Percentiles rank a stretch among this genome's conserved stretches.
Evolutionary conservation across 1,284 basidiomycete genomes (phyloP).

Genomic region (Volvariella surrecta): DNA sequence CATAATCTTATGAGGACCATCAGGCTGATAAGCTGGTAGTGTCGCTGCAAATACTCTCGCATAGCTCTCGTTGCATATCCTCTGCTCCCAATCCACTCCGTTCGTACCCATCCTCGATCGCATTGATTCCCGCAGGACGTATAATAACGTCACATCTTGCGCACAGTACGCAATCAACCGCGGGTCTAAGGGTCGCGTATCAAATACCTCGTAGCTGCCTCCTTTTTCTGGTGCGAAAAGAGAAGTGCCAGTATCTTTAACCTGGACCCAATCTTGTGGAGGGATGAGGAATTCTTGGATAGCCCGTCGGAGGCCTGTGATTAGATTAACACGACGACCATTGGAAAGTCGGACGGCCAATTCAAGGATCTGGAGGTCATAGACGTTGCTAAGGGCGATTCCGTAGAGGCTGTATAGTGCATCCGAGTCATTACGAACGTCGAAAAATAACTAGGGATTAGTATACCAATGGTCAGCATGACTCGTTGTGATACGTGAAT

Average conservation of each 20-base stretch:
- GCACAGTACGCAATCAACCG: slow-evolving; percentile 20
- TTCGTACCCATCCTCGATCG: slow-evolving; percentile 7
- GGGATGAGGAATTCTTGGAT: slow-evolving; percentile 12
- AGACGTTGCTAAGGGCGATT: slow-evolving; percentile 18
- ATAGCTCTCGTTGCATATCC: slow-evolving; percentile 2
- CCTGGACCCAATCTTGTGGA: slow-evolving; percentile 14
- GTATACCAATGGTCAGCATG: not conserved
- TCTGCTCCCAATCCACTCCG: slow-evolving; percentile 6
- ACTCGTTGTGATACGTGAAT: slow-evolving; percentile 1
- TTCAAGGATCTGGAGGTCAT: slow-evolving; percentile 26
- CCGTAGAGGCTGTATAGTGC: slow-evolving; percentile 21
- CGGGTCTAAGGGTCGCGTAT: slow-evolving; percentile 19
- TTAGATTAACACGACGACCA: slow-evolving; percentile 6
- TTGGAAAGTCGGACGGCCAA: slow-evolving; percentile 18
- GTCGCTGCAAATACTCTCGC: not conserved
- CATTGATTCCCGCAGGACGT: slow-evolving; percentile 15
- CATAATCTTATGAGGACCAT: not conserved
- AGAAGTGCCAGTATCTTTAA: slow-evolving; percentile 19
- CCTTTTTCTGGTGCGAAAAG: slow-evolving; percentile 21
- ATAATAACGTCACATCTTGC: slow-evolving; percentile 23
- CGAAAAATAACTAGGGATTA: slow-evolving; percentile 18
- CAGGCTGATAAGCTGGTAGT: not conserved
- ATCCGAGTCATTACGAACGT: slow-evolving; percentile 27
- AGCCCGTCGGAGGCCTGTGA: slow-evolving; percentile 12
- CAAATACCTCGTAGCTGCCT: slow-evolving; percentile 22